These are phyloP conservation scores for Saccharomyces hybrid DNA, from an alignment of 1,139 yeast genomes.

Conservation along the genomic window DNA sequence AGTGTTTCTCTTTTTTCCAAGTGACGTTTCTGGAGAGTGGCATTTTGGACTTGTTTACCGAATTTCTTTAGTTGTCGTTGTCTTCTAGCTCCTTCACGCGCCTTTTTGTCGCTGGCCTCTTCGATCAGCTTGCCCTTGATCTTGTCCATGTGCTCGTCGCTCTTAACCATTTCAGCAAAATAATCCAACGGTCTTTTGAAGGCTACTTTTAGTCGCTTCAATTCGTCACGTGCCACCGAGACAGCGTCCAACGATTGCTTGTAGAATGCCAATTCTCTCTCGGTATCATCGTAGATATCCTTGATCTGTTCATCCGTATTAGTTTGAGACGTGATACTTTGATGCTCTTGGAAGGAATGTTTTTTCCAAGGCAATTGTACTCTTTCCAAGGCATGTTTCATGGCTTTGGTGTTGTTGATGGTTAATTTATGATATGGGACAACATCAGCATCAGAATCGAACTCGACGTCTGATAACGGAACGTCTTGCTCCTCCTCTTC, in stretches of 20 bases:
- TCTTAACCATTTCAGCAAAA: slow-evolving; percentile 97
- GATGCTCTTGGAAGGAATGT: slow-evolving; percentile 76
- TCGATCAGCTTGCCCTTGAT: slow-evolving; percentile 71
- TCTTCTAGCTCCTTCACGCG: slow-evolving; percentile 86
- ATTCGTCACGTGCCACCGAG: slow-evolving; percentile 56
- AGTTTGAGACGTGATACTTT: slow-evolving; percentile 55
- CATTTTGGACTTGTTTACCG: slow-evolving; percentile 95
- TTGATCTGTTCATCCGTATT: slow-evolving; percentile 60
- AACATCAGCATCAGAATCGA: slow-evolving; percentile 82
- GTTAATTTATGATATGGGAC: slow-evolving; percentile 88
- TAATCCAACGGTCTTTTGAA: slow-evolving; percentile 91
- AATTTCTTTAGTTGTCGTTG: slow-evolving; percentile 94
- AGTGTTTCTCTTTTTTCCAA: slow-evolving; percentile 87
- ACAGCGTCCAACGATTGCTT: slow-evolving; percentile 90
- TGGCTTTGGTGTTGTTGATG: slow-evolving; percentile 62
- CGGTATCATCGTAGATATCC: slow-evolving; percentile 92
- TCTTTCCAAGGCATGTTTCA: slow-evolving; percentile 62
- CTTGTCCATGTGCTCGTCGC: slow-evolving; percentile 97
- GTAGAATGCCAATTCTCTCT: slow-evolving; percentile 76
- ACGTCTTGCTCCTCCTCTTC: slow-evolving; percentile 56
- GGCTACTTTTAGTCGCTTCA: slow-evolving; percentile 64
- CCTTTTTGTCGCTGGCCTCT: slow-evolving; percentile 87
- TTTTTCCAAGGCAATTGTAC: slow-evolving; percentile 65
- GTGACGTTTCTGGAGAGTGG: slow-evolving; percentile 88
- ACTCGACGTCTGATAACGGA: slow-evolving; percentile 70